Evolutionary conservation across 805 yeast species (phyloP).

Genomic region (Wickerhamiella australiensis): DNA sequence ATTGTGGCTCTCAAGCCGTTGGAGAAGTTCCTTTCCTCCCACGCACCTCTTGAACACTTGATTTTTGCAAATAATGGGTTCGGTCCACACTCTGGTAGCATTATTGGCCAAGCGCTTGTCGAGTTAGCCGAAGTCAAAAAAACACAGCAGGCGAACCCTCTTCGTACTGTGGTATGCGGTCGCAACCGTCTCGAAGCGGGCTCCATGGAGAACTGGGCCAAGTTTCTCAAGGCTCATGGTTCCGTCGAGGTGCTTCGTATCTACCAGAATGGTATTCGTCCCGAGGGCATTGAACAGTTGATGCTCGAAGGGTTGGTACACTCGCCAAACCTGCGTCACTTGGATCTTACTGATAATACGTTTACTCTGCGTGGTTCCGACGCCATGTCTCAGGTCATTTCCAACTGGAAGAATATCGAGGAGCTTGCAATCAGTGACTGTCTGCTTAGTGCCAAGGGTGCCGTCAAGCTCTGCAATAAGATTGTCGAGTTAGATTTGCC

Average conservation of each 20-base stretch:
- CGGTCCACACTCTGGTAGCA: slow-evolving; percentile 96
- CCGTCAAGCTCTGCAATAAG: slow-evolving; percentile 38
- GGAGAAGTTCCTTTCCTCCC: slow-evolving; percentile 63
- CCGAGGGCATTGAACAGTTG: slow-evolving; percentile 71
- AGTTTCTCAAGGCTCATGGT: slow-evolving; percentile 72
- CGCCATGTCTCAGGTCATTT: slow-evolving; percentile 49
- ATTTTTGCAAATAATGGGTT: slow-evolving; percentile 89
- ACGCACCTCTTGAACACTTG: slow-evolving; percentile 70
- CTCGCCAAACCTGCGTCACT: slow-evolving; percentile 46
- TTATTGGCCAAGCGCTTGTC: slow-evolving; percentile 79
- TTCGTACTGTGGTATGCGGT: slow-evolving; percentile 81
- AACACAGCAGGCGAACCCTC: slow-evolving; percentile 39
- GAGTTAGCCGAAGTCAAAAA: slow-evolving; percentile 50
- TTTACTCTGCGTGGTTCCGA: slow-evolving; percentile 59
- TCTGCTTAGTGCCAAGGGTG: slow-evolving; percentile 69
- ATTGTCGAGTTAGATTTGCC: slow-evolving; percentile 24
- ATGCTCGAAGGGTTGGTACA: slow-evolving; percentile 57
- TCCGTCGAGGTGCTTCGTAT: slow-evolving; percentile 61
- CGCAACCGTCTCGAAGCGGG: slow-evolving; percentile 96
- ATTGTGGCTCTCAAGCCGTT: slow-evolving; percentile 86
- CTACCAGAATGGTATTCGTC: slow-evolving; percentile 96
- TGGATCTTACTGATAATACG: slow-evolving; percentile 93
- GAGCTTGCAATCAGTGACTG: slow-evolving; percentile 88
- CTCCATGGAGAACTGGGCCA: slow-evolving; percentile 70
- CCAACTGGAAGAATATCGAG: slow-evolving; percentile 50